A percentile compares a stretch with the other conserved stretches of the same genome.
phyloP scores from a whole-genome alignment of 805 yeast genomes.

The Wickerhamiella allomyrinae region DNA sequence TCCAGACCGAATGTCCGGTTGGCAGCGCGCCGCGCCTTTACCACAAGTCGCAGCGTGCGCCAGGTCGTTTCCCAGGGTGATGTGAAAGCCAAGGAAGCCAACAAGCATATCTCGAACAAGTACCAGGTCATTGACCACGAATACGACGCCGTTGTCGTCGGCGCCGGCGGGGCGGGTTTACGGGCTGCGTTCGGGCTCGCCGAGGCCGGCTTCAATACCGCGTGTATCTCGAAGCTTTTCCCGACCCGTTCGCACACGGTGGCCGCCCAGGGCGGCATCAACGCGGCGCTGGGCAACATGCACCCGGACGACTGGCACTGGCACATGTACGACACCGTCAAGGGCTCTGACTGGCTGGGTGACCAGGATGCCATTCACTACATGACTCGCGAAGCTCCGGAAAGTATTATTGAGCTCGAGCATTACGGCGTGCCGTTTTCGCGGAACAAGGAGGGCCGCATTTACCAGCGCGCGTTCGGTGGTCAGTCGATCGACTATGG shows the following conservation, averaged over 20 bases:
- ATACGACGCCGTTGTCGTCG: constrained; percentile 93
- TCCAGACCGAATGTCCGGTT: constrained; percentile 1
- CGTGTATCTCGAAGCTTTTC: constrained; percentile 91
- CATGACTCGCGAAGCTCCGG: constrained; percentile 97
- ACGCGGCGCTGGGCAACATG: constrained; percentile 98
- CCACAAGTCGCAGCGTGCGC: constrained; percentile 19
- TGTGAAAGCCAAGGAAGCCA: constrained; percentile 32
- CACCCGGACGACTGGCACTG: constrained; percentile 98
- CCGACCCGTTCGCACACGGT: constrained; percentile 98
- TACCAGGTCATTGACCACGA: constrained; percentile 94
- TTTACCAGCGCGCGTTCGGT: constrained; percentile 98
- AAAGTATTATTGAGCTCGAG: constrained; percentile 89
- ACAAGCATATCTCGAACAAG: constrained; percentile 44
- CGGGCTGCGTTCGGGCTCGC: constrained; percentile 98
- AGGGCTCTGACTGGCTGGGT: constrained; percentile 99
- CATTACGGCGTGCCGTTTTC: constrained; percentile 98
- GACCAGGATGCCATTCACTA: constrained; percentile 98
- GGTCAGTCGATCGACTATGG: constrained; percentile 94
- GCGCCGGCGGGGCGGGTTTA: constrained; percentile 99
- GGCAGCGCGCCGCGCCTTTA: constrained; percentile 15
- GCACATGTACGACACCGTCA: constrained; percentile 99
- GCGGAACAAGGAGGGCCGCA: constrained; percentile 90
- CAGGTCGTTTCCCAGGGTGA: constrained; percentile 26
- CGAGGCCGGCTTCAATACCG: constrained; percentile 92
- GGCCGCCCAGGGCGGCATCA: constrained; percentile 99